Evolutionary conservation across 768 basidiomycete genomes (phyloP), one percentile per base, ranked within the genome.

Genomic region (Clitopilus passeckerianus): DNA sequence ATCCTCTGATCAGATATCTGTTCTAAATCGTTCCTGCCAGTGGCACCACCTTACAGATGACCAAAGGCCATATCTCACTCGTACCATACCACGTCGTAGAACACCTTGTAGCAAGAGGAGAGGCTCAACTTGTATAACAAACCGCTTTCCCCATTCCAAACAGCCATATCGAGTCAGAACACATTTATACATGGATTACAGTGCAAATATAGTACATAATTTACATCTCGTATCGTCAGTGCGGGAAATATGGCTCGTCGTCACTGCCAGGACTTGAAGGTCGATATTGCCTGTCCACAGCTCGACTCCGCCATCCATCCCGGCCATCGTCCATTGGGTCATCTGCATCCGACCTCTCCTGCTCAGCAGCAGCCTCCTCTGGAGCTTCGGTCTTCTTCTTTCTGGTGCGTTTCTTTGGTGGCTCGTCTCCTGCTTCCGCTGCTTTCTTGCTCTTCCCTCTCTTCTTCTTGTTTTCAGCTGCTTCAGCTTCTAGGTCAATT

Each of bases 61-160:
- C 83, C 56, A 89, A 88, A 65, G 92, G 89, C 8, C 87, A 91
- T 60, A 92, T 95, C 58, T 89, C 91, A 43, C 68, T 96, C 16
- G 80, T 90, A 16, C 89, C 87, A 20, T 97, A 91, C 71, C 77
- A 79, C 23, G 80, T 89, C 18, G 85, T 94, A 5, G 89, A 94
- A 64, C 81, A 90, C 34, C 80, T 93, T 12, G 77, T 94, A 44
- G 74, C 77, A 35, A 75, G 86, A 67, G 91, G 87, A 56, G 86
- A 89, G 67, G 87, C 87, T 5, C 89, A 92, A 69, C 78, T 94
- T 34, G 86, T 93, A 46, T 94, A 75, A 72, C 35, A 43, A 20
- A 16, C 1, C 22, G n/a, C 3, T 41, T 14, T 41, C n/a, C 53
- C 43, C 27, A 22, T 7, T 30, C 27, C 27, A n/a, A n/a, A 23